phyloP scores from a whole-genome alignment of 345 rosid genomes.

The Draba incana region DNA sequence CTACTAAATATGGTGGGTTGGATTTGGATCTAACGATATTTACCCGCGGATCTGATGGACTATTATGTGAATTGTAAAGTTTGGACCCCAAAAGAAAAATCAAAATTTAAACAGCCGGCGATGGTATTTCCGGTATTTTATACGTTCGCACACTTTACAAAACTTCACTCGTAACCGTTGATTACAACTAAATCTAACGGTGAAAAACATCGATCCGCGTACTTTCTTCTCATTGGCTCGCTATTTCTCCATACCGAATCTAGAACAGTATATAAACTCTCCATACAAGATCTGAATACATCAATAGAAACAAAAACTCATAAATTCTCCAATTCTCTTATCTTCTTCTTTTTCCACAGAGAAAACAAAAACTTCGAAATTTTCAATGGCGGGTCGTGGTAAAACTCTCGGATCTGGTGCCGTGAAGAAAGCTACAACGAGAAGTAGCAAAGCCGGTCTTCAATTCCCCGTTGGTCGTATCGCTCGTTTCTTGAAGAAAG shows the following conservation, averaged over 20 bases:
- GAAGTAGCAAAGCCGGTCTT: conserved; percentile 95
- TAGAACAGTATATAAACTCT: conserved; percentile 41
- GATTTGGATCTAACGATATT: too few relatives aligned
- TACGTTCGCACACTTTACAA: neutral
- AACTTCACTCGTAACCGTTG: conserved; percentile 31
- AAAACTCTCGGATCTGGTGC: conserved; percentile 87
- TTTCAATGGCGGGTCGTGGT: conserved; percentile 81
- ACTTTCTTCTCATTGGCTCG: conserved; percentile 44
- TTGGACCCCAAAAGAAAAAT: too few relatives aligned
- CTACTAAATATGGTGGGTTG: too few relatives aligned
- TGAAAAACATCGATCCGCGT: conserved; percentile 22
- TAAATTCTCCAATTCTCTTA: neutral
- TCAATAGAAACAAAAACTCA: too few relatives aligned
- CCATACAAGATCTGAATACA: too few relatives aligned
- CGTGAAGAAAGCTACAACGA: conserved; percentile 73
- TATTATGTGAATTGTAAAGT: too few relatives aligned
- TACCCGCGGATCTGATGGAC: too few relatives aligned
- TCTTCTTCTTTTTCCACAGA: too few relatives aligned
- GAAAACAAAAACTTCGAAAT: too few relatives aligned
- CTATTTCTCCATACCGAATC: neutral
- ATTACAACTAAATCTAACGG: conserved; percentile 48
- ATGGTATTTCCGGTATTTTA: neutral
- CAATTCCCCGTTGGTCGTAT: conserved; percentile 95
- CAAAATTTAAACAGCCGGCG: too few relatives aligned
- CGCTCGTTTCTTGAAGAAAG: conserved; percentile 92